Percentiles rank a stretch among this genome's conserved stretches.
phyloP scores from a whole-genome alignment of 495 filamentous ascomycete genomes.

The Penicillium canescens region DNA sequence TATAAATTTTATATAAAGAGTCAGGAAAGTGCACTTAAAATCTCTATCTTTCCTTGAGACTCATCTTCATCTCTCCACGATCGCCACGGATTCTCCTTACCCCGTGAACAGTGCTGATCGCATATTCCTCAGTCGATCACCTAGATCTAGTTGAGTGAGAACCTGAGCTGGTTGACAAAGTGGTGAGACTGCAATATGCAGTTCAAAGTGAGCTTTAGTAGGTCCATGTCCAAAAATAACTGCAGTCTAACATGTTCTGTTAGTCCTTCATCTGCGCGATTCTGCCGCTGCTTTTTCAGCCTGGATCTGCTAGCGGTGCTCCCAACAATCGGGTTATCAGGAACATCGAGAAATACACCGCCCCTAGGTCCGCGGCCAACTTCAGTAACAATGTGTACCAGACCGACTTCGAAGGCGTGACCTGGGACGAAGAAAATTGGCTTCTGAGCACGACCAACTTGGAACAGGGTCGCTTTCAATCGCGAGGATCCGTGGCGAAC shows the following conservation, averaged over 20 bases:
- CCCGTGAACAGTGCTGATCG: not conserved
- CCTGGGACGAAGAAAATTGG: slow-evolving; percentile 68
- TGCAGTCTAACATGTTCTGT: slow-evolving; percentile 6
- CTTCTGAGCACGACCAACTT: slow-evolving; percentile 53
- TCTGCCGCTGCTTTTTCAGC: slow-evolving; percentile 16
- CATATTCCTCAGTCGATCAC: too few species aligned
- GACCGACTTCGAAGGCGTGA: slow-evolving; percentile 51
- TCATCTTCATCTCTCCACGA: not conserved
- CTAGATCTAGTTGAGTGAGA: too few species aligned
- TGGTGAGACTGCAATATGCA: slow-evolving; percentile 19
- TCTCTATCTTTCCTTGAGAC: slow-evolving; percentile 2
- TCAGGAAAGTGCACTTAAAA: slow-evolving; percentile 8
- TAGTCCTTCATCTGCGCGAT: slow-evolving; percentile 12
- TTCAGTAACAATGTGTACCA: slow-evolving; percentile 38
- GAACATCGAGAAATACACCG: slow-evolving; percentile 13
- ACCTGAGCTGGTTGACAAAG: not conserved
- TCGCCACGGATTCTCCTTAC: not conserved
- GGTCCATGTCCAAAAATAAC: not conserved
- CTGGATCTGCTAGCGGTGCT: slow-evolving; percentile 9
- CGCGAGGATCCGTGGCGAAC: slow-evolving; percentile 64
- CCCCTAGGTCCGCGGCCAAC: slow-evolving; percentile 4
- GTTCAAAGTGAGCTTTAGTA: slow-evolving; percentile 16
- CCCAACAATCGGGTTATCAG: slow-evolving; percentile 13
- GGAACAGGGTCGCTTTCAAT: slow-evolving; percentile 62
- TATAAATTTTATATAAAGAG: too few species aligned